Evolutionary conservation across 371 early-diverging fungal genomes (phyloP), one percentile per base, ranked within the genome.

Genomic region (Mortierella sp.): DNA sequence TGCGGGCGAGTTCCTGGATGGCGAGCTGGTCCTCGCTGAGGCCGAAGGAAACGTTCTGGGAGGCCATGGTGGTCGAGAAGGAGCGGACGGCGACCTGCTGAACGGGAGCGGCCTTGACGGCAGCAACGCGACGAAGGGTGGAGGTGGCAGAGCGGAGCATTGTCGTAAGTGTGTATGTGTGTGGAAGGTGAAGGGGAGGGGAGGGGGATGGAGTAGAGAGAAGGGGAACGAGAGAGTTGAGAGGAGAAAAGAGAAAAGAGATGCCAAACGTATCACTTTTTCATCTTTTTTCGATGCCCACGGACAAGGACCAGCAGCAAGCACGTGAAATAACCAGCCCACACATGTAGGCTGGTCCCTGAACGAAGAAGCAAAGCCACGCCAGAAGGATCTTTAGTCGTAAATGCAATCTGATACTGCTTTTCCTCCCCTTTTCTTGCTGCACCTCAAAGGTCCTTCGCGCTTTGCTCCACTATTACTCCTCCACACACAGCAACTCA

Each of bases 1-100:
- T 96, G 84, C 97, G 94, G 29, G 98, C 97, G n/a, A 97, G 92
- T 24, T 97, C 95, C 89, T 98, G 97, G 80, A 96, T 93, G 21
- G 96, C 93, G 76, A 89, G 90, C 89, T 98, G 98, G 71, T 98
- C 98, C 58, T 96, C 96, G 60, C 89, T 92, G 58, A 99, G 92
- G 46, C 87, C 89, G 81, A 98, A 97, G 38, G 81, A 78, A 73
- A 84, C 70, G 77, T 84, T 80, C 60, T 76, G 63, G 24, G 63
- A 51, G 71, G 75, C 81, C 70, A 81, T 73, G 18, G 85, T 81
- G 76, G 68, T 81, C 65, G 85, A 81, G 85, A 84, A 84, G 32
- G 81, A 76, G 79, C 85, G 85, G 70, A 49, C 71, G 35, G 84
- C 85, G 70, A 80, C 78, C 80, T 77, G 56, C 35, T 63, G 63